Percentiles rank a stretch among this genome's conserved stretches.
These are phyloP conservation scores for Phytophthora macrochlamydospora DNA, from an alignment of 352 stramenopile genomes.

Conservation along the genomic window DNA sequence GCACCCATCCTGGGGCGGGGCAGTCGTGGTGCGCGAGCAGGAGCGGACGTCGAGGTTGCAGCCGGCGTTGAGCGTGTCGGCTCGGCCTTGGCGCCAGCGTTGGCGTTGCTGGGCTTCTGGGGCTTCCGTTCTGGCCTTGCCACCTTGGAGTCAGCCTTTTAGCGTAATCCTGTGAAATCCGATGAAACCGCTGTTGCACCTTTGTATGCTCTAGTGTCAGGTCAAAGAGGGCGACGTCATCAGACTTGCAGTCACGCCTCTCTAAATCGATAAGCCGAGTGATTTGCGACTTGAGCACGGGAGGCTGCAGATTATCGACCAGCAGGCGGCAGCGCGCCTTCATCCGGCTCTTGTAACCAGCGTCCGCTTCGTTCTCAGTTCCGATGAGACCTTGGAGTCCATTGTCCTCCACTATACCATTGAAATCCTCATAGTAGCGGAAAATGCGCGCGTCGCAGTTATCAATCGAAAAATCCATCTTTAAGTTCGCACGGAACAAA, in stretches of 20 bases:
- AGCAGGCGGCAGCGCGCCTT: slow-evolving; percentile 8
- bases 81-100: neutral
- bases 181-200: slow-evolving; percentile 7
- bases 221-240: slow-evolving; percentile 11
- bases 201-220: slow-evolving; percentile 5
- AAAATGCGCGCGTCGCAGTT: slow-evolving; percentile 12
- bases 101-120: neutral
- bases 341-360: slow-evolving; percentile 1
- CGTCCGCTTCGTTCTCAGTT: neutral
- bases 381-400: slow-evolving; percentile 12
- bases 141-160: neutral
- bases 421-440: slow-evolving; percentile 17
- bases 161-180: slow-evolving; percentile 1
- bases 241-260: slow-evolving; percentile 7
- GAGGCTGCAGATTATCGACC: slow-evolving; percentile 3
- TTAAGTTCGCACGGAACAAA: slow-evolving; percentile 14
- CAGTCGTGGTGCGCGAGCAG: neutral
- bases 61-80: neutral
- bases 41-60: neutral
- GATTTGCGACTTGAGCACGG: slow-evolving; percentile 7
- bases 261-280: slow-evolving; percentile 7
- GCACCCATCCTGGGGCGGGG: neutral
- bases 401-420: slow-evolving; percentile 12
- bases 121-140: neutral
- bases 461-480: slow-evolving; percentile 16